Conservation (phyloP, 768 basidiomycete genomes). For the Lactifluus volemus region DNA sequence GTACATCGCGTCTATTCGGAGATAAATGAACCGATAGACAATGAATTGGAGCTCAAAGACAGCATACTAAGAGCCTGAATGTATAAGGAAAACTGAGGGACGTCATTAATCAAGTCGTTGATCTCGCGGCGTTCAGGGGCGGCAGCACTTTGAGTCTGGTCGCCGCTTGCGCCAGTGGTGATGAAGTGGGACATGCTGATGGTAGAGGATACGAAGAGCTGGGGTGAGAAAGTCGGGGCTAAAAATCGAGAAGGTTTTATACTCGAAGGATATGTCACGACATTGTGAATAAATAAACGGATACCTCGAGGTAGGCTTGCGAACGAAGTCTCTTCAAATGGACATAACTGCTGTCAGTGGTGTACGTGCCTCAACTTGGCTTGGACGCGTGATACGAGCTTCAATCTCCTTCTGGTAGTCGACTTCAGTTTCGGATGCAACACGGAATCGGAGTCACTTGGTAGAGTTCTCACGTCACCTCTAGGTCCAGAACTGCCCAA, state of each 20-base stretch:
- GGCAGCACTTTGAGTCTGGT: background rate
- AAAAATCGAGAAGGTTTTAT: background rate
- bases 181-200: background rate
- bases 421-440: no score
- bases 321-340: no score
- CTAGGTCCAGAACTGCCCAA: no score
- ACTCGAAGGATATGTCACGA: no score
- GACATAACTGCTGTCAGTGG: no score
- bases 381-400: no score
- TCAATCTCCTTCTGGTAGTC: no score
- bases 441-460: no score
- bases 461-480: no score
- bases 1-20: constrained; percentile 26
- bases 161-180: constrained; percentile 1
- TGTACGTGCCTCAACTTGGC: no score
- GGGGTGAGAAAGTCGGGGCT: background rate
- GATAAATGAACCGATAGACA: background rate
- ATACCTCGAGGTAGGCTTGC: no score
- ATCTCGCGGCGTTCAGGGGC: constrained; percentile 12
- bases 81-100: constrained; percentile 38
- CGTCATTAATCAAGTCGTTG: background rate
- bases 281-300: no score
- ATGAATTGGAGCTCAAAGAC: background rate
- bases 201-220: background rate
- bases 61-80: constrained; percentile 40